Percentiles rank a stretch among this genome's conserved stretches.
These are phyloP conservation scores for Cyclotella baltica DNA, from an alignment of 108 stramenopile species.

Conservation along the genomic window DNA sequence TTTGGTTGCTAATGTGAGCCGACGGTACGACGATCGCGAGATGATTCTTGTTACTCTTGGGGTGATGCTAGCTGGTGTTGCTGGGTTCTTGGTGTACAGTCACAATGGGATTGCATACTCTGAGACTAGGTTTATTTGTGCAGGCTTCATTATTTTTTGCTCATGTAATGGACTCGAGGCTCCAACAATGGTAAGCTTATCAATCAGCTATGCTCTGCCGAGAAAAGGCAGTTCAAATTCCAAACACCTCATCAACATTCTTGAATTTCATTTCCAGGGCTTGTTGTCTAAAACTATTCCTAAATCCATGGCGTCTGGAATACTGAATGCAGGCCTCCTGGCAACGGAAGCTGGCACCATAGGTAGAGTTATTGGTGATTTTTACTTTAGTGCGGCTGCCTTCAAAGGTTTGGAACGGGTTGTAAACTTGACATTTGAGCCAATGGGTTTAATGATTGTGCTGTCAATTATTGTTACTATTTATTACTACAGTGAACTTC, in stretches of 20 bases:
- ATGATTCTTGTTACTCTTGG: slow-evolving; percentile 45
- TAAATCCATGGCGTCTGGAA: slow-evolving; percentile 76
- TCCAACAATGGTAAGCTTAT: slow-evolving; percentile 78
- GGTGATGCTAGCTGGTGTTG: slow-evolving; percentile 43
- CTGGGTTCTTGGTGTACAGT: slow-evolving; percentile 47
- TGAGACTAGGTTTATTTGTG: slow-evolving; percentile 57
- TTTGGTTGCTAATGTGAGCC: slow-evolving; percentile 42
- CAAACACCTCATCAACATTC: slow-evolving; percentile 3
- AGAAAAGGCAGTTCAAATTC: neutral
- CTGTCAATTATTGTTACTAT: slow-evolving; percentile 21
- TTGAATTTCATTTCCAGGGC: slow-evolving; percentile 30
- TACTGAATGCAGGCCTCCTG: slow-evolving; percentile 89
- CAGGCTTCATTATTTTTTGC: slow-evolving; percentile 62
- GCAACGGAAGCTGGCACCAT: slow-evolving; percentile 93
- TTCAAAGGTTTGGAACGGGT: slow-evolving; percentile 55
- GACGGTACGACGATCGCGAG: slow-evolving; percentile 51
- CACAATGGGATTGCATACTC: slow-evolving; percentile 41
- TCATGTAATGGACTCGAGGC: slow-evolving; percentile 70
- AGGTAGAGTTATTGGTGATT: slow-evolving; percentile 80
- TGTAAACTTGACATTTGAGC: slow-evolving; percentile 43
- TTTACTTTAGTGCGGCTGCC: slow-evolving; percentile 52
- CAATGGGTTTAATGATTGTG: slow-evolving; percentile 32
- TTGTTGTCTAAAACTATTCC: slow-evolving; percentile 87
- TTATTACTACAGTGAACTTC: slow-evolving; percentile 26
- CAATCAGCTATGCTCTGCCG: neutral